Evolutionary conservation across 768 basidiomycete genomes (phyloP).

Genomic region (Amanita rimosa): DNA sequence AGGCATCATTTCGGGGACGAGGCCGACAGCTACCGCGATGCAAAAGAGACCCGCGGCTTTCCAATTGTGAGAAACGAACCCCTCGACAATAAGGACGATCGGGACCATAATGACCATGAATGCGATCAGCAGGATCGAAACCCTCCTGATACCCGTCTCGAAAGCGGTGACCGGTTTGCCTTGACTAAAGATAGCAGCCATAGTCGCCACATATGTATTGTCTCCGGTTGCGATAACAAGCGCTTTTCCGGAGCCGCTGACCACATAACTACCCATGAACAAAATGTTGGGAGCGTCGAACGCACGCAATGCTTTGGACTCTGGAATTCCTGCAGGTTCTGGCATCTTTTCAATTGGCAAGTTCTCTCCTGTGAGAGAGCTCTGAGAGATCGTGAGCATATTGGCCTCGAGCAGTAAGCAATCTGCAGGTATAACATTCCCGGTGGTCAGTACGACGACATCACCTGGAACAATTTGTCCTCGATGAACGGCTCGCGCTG

Average conservation of each 20-base stretch:
- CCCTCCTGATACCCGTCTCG: slow-evolving; percentile 18
- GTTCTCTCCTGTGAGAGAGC: slow-evolving; percentile 24
- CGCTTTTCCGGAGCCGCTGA: slow-evolving; percentile 19
- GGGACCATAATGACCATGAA: slow-evolving; percentile 4
- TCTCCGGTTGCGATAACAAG: slow-evolving; percentile 20
- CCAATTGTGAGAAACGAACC: neutral
- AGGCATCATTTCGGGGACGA: slow-evolving; percentile 30
- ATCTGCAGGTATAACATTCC: slow-evolving; percentile 24
- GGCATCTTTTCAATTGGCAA: slow-evolving; percentile 20
- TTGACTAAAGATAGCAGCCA: slow-evolving; percentile 20
- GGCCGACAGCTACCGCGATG: slow-evolving; percentile 26
- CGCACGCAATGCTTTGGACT: slow-evolving; percentile 15
- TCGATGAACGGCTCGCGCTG: slow-evolving; percentile 19
- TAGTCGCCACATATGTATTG: slow-evolving; percentile 23
- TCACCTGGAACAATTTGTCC: slow-evolving; percentile 21
- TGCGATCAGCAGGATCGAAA: slow-evolving; percentile 13
- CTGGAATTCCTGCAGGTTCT: slow-evolving; percentile 9
- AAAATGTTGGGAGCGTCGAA: slow-evolving; percentile 21
- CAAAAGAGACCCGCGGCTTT: slow-evolving; percentile 15
- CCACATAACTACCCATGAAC: slow-evolving; percentile 22
- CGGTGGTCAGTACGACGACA: slow-evolving; percentile 19
- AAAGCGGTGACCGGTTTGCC: slow-evolving; percentile 21
- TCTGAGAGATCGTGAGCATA: slow-evolving; percentile 21
- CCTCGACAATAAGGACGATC: neutral
- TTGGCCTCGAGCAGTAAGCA: slow-evolving; percentile 21